These are phyloP conservation scores for Boechera stricta DNA, from an alignment of 345 rosid genomes.

Conservation along the genomic window DNA sequence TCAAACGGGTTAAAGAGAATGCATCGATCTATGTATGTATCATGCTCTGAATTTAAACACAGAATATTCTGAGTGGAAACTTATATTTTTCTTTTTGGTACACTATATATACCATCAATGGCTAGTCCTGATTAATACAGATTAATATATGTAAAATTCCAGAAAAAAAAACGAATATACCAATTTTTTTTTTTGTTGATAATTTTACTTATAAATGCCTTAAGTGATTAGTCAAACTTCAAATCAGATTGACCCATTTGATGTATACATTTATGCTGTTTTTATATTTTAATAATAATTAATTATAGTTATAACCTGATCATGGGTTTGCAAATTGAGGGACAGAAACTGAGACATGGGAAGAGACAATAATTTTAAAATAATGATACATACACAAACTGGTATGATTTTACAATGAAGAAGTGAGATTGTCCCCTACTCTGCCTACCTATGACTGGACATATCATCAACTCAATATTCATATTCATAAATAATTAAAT, in stretches of 20 bases:
- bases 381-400: not conserved
- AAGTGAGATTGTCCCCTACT: conserved; percentile 24
- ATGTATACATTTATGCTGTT: not conserved
- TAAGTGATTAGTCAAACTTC: conserved; percentile 13
- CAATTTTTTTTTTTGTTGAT: too few relatives aligned
- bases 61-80: too few relatives aligned
- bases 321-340: conserved; percentile 1
- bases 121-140: too few relatives aligned
- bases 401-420: conserved; percentile 32
- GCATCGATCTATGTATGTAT: too few relatives aligned
- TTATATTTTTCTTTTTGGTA: too few relatives aligned
- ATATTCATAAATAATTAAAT: not conserved
- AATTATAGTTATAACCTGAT: not conserved
- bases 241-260: not conserved
- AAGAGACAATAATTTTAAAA: conserved; percentile 16
- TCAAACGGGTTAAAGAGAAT: too few relatives aligned
- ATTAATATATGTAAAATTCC: too few relatives aligned
- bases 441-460: conserved; percentile 25
- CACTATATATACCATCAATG: too few relatives aligned
- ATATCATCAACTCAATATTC: conserved; percentile 13
- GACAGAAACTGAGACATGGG: conserved; percentile 30
- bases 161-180: too few relatives aligned
- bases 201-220: not conserved
- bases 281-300: not conserved
- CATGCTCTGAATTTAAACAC: too few relatives aligned